Base-by-base conservation (phyloP, 257 asterid species). In the Ocimum tenuiflorum region DNA sequence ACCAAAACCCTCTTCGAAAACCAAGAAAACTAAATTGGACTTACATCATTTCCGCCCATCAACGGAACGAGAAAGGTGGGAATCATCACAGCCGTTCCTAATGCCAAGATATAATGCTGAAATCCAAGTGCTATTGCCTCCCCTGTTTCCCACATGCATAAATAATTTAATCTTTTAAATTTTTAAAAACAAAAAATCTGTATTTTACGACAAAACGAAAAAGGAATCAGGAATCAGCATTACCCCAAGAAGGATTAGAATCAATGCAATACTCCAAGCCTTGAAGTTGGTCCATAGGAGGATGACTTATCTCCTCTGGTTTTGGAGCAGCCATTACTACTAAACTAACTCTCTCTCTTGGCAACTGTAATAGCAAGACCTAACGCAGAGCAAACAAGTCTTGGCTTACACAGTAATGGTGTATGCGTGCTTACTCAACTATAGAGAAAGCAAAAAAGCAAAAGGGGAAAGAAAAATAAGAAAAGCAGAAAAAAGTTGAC, bases 221-320 rank as follows among this genome's bases (percentile, higher is more conserved):
- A 8, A 51, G 47, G 9, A 17, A 35, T 3, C 1, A 60, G 15
- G 31, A 49, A 68, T 36, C 3, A 56, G 46, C 82, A 60, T 31
- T 79, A 92, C 97, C 94, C 97, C 97, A 92, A 36, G 97, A 85
- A 73, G 99, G 99, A 79, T 92, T 92, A 47, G 99, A 92, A 76
- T 92, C 96, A 68, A 92, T 92, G 80, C 99, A 92, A 43, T 92
- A 92, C 82, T 92, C 99, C 71, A 92, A 83, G 29, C 99, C 99
- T 47, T 92, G 99, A 69, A 92, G 91, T 68, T 92, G 99, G 70
- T 89, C 99, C 97, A 88, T 74, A 5, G 97, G 96, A 18, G 86
- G 97, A 69, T 92, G 97, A 66, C 89, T 89, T 24, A 92, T 88
- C 78, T 92, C 99, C 79, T 92, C 99, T 73, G 86, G 88, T 76